Evolutionary conservation across 2,329 filamentous ascomycete genomes (phyloP), one percentile per base, ranked within the genome.

Genomic region (Mycocentrospora acerina): DNA sequence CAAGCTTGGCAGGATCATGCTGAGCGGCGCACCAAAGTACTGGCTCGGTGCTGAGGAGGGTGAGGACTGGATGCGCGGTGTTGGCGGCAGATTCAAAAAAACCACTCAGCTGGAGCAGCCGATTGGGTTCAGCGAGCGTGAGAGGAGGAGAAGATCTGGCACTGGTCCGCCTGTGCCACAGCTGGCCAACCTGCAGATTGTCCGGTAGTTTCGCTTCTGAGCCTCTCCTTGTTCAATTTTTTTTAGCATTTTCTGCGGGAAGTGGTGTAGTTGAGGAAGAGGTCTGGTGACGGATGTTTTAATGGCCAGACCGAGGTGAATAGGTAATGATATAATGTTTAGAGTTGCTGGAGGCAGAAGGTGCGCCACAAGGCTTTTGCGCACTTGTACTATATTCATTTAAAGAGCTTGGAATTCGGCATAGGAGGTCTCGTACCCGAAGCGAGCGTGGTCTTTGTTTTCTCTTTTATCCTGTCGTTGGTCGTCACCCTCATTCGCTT

Each of bases 1-100:
- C 24, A 83, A 81, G 56, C 59, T 94, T 9, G 90, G 90, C n/a
- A 78, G 90, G 35, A 61, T 79, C 22, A 87, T 96, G 86, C 76
- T 95, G 18, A 77, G 77, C 8, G 74, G 88, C 16, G 86, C 86
- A 26, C 80, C 79, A 50, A 77, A 76, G 40, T 96, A 94, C 71
- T 96, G 90, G 90, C 73, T 95, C 12, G 86, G 86, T 44, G 80
- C 80, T 35, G 71, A 80, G 40, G 80, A 75, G 43, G 74, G 79
- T 41, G 67, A 83, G 32, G 81, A 82, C 44, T 93, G 87, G 87
- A 78, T 83, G 57, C 75, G 78, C 31, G 78, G 76, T 8, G 73
- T 83, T 51, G 75, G 77, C 47, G 78, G 79, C 44, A 80, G 82
- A 57, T 81, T 86, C 64, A 79, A 75, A 54, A 70, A 70, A 57